Conservation (phyloP, 169 alveolate species). For the Sarcocystis neurona region DNA sequence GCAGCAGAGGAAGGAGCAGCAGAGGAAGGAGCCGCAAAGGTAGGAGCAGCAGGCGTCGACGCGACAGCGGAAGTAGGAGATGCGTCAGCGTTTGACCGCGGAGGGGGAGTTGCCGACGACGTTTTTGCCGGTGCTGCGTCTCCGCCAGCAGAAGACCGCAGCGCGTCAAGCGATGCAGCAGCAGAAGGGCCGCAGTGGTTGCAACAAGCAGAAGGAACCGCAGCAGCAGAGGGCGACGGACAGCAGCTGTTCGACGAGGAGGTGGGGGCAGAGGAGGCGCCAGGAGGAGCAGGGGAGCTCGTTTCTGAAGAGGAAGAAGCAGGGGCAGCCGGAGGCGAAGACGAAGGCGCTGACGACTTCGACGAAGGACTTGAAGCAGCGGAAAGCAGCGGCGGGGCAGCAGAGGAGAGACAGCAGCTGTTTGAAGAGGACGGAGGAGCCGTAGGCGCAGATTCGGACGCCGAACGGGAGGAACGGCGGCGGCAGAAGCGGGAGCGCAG, state of each 20-base stretch:
- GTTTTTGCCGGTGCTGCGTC: no score
- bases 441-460: background rate
- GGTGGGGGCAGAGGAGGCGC: background rate
- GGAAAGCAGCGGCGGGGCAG: background rate
- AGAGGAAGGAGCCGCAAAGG: conserved; percentile 20
- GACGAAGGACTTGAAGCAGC: background rate
- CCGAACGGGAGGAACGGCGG: conserved; percentile 6
- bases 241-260: background rate
- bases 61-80: no score
- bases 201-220: background rate
- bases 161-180: no score
- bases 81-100: no score
- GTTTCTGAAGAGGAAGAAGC: background rate
- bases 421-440: background rate
- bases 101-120: no score
- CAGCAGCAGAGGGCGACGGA: background rate
- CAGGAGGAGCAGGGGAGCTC: background rate
- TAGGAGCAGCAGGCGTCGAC: background rate
- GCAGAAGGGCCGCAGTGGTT: no score
- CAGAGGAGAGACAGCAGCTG: background rate
- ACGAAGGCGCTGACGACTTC: background rate
- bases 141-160: no score
- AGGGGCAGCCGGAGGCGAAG: background rate
- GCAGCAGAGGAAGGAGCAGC: conserved; percentile 25
- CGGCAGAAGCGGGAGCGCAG: conserved; percentile 37